phyloP scores from a whole-genome alignment of 2,329 filamentous ascomycete species.

The Salinomyces thailandicus region DNA sequence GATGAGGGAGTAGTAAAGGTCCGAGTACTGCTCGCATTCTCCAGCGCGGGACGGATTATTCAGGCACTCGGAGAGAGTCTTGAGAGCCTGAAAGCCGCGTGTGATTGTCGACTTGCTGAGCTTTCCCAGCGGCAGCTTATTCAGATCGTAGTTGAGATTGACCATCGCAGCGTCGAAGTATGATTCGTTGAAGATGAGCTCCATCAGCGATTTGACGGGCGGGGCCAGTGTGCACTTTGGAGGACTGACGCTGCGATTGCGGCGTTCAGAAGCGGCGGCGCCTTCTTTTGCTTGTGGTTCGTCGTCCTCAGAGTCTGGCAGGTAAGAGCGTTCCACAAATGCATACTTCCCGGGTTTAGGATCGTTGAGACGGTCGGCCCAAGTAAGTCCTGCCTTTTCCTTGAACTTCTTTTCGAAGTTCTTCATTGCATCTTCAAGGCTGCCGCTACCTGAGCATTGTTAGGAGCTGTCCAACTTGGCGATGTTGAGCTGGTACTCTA shows the following conservation, averaged over 20 bases:
- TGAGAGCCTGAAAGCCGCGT: constrained; percentile 64
- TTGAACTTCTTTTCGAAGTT: constrained; percentile 48
- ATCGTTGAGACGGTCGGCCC: constrained; percentile 40
- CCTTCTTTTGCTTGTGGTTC: constrained; percentile 16
- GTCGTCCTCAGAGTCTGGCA: constrained; percentile 52
- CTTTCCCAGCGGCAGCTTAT: constrained; percentile 75
- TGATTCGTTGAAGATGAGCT: constrained; percentile 71
- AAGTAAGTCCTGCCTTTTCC: constrained; percentile 44
- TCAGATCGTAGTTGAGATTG: constrained; percentile 58
- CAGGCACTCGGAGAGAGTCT: constrained; percentile 52
- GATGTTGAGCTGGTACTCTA: not conserved
- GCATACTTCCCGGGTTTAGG: constrained; percentile 60
- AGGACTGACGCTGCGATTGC: constrained; percentile 16
- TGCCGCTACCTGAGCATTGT: too few species aligned
- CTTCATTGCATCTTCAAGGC: constrained; percentile 29
- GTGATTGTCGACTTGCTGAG: constrained; percentile 68
- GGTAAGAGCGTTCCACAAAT: constrained; percentile 70
- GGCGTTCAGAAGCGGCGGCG: constrained; percentile 5
- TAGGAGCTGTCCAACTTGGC: not conserved
- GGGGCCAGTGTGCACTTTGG: constrained; percentile 47
- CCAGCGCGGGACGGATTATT: constrained; percentile 23
- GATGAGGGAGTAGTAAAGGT: constrained; percentile 70
- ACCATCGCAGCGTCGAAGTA: constrained; percentile 59
- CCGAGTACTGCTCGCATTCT: constrained; percentile 54
- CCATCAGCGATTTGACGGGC: constrained; percentile 58